A percentile compares a stretch with the other conserved stretches of the same genome.
These are phyloP conservation scores for Diaporthe sp. DNA, from an alignment of 2,329 filamentous ascomycete genomes.

Conservation along the genomic window DNA sequence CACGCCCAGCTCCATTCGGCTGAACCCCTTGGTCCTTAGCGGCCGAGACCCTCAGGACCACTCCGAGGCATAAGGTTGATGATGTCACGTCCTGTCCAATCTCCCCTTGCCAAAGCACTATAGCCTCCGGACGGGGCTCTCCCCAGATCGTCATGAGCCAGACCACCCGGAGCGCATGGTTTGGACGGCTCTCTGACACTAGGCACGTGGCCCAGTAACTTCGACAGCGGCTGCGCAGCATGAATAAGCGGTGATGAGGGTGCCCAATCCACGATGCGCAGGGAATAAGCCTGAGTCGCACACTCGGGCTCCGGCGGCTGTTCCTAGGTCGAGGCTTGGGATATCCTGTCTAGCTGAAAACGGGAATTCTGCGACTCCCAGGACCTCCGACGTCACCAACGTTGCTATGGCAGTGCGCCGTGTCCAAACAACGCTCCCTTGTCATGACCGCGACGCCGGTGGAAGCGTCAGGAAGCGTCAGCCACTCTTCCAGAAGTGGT, in stretches of 20 bases:
- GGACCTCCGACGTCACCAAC: conserved; percentile 20
- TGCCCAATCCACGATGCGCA: conserved; percentile 9
- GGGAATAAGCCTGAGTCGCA: conserved; percentile 30
- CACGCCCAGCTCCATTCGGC: conserved; percentile 25
- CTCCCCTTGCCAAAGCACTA: conserved; percentile 1
- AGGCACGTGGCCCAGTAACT: conserved; percentile 22
- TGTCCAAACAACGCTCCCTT: conserved; percentile 18
- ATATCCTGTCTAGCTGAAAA: conserved; percentile 21
- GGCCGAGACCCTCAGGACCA: conserved; percentile 25
- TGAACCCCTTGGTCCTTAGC: conserved; percentile 25
- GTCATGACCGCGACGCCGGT: conserved; percentile 2
- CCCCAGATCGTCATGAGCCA: conserved; percentile 17
- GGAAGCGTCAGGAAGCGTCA: conserved; percentile 7
- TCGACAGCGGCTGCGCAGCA: conserved; percentile 4
- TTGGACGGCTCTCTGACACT: conserved; percentile 23
- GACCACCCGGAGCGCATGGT: neutral
- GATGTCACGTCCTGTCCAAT: conserved; percentile 33
- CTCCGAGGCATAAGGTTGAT: conserved; percentile 30
- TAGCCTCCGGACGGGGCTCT: neutral
- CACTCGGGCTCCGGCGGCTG: conserved; percentile 16
- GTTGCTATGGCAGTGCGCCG: neutral
- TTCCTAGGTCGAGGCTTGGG: conserved; percentile 18
- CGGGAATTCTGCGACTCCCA: conserved; percentile 26
- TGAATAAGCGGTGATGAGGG: conserved; percentile 2
- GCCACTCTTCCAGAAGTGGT: conserved; percentile 17